These are phyloP conservation scores for Tulasnella calospora DNA, from an alignment of 768 basidiomycete species.

Conservation along the genomic window DNA sequence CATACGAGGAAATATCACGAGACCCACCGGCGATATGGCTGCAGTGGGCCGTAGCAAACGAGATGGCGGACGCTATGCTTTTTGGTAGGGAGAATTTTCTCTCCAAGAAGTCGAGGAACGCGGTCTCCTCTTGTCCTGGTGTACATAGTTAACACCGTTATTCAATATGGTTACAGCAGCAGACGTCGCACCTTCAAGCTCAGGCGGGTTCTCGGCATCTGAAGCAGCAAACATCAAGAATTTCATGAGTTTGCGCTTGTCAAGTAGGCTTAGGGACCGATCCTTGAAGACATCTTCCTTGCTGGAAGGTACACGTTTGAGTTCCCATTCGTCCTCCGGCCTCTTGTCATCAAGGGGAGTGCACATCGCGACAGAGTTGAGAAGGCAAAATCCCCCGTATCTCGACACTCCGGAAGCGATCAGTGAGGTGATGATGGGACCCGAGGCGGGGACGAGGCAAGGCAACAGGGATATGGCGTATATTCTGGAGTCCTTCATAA, in stretches of 20 bases:
- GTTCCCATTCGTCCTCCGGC: constrained; percentile 29
- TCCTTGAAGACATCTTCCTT: constrained; percentile 93
- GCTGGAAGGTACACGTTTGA: constrained; percentile 73
- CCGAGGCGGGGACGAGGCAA: constrained; percentile 70
- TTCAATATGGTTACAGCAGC: background rate
- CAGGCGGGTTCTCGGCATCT: constrained; percentile 54
- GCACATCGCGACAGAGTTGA: constrained; percentile 65
- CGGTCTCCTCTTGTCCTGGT: constrained; percentile 51
- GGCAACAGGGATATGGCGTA: constrained; percentile 87
- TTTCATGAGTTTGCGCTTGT: constrained; percentile 89
- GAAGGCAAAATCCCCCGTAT: constrained; percentile 84
- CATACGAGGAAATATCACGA: background rate
- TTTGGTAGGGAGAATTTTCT: constrained; percentile 58
- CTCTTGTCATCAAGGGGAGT: constrained; percentile 36
- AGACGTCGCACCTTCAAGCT: constrained; percentile 38
- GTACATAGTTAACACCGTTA: constrained; percentile 32
- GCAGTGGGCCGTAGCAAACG: constrained; percentile 75
- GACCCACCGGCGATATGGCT: constrained; percentile 50
- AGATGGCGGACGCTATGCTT: constrained; percentile 55
- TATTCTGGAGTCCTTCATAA: constrained; percentile 58
- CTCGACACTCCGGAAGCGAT: constrained; percentile 78
- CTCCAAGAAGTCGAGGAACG: constrained; percentile 62
- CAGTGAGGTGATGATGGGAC: constrained; percentile 72
- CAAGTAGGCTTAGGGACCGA: constrained; percentile 65
- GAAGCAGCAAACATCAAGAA: constrained; percentile 77